Conservation (phyloP, 2,329 filamentous ascomycete genomes). For the Alternaria sp. region DNA sequence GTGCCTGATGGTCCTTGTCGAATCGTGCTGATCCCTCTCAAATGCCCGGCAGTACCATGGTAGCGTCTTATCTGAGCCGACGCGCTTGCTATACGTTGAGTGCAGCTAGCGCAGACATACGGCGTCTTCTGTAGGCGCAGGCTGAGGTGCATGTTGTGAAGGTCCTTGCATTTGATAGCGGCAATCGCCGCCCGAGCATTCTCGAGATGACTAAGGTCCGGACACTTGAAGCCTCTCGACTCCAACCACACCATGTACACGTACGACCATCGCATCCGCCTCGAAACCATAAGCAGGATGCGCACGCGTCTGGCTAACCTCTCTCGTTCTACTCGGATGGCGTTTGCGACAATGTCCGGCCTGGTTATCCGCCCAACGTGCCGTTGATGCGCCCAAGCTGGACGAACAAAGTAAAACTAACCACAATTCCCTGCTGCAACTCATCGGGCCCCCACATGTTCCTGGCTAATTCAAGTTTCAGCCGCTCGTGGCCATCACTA, state of each 20-base stretch:
- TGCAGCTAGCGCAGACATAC: slow-evolving; percentile 43
- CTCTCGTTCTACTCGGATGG: not conserved
- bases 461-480: slow-evolving; percentile 10
- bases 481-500: slow-evolving; percentile 15
- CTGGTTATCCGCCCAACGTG: not conserved
- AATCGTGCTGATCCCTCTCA: slow-evolving; percentile 16
- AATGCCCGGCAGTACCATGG: not conserved
- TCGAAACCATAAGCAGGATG: not conserved
- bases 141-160: slow-evolving; percentile 36
- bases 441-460: slow-evolving; percentile 23
- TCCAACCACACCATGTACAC: not conserved
- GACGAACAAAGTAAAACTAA: not conserved
- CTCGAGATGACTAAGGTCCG: slow-evolving; percentile 27
- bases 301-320: not conserved
- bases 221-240: not conserved
- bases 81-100: slow-evolving; percentile 23
- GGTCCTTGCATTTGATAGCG: slow-evolving; percentile 15
- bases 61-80: not conserved
- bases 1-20: slow-evolving; percentile 16
- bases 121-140: slow-evolving; percentile 21
- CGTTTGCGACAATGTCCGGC: not conserved
- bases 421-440: slow-evolving; percentile 2
- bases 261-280: not conserved
- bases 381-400: slow-evolving; percentile 1
- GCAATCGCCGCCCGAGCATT: slow-evolving; percentile 16